Conservation (phyloP, 1,284 basidiomycete genomes). For the Rhizoctonia solani region DNA sequence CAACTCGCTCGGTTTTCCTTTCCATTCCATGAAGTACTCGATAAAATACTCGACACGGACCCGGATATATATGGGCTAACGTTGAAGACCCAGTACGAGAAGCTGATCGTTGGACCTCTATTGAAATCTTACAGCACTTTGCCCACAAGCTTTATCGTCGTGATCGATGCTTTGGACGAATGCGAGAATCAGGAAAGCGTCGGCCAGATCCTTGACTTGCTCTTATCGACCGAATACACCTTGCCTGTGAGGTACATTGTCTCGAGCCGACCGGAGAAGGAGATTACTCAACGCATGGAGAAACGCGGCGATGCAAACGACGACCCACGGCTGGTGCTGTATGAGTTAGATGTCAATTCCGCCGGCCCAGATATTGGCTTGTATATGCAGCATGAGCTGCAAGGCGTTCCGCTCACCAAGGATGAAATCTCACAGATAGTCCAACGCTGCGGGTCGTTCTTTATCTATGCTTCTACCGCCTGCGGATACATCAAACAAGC, state of each 20-base stretch:
- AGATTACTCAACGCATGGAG: background rate
- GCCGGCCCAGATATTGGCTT: slow-evolving; percentile 29
- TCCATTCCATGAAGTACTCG: background rate
- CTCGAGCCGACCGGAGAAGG: slow-evolving; percentile 25
- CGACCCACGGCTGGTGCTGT: background rate
- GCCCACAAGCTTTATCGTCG: background rate
- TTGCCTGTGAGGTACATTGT: slow-evolving; percentile 29
- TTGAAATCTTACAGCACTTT: background rate
- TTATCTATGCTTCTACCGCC: slow-evolving; percentile 32
- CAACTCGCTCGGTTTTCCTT: slow-evolving; percentile 21
- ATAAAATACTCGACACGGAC: background rate
- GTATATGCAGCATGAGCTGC: background rate
- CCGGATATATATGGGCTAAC: background rate
- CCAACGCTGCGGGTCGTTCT: background rate
- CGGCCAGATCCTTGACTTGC: background rate
- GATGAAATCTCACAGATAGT: background rate
- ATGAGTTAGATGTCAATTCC: slow-evolving; percentile 8
- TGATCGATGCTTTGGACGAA: slow-evolving; percentile 37
- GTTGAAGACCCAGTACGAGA: slow-evolving; percentile 12
- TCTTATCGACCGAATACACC: background rate
- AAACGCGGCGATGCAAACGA: too few relatives aligned
- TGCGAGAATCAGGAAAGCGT: background rate
- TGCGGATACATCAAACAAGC: slow-evolving; percentile 3
- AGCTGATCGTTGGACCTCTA: slow-evolving; percentile 16
- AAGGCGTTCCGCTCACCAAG: background rate